Evolutionary conservation across 129 eudicot species (phyloP), one percentile per base, ranked within the genome.

Genomic region (Glebionis coronaria): DNA sequence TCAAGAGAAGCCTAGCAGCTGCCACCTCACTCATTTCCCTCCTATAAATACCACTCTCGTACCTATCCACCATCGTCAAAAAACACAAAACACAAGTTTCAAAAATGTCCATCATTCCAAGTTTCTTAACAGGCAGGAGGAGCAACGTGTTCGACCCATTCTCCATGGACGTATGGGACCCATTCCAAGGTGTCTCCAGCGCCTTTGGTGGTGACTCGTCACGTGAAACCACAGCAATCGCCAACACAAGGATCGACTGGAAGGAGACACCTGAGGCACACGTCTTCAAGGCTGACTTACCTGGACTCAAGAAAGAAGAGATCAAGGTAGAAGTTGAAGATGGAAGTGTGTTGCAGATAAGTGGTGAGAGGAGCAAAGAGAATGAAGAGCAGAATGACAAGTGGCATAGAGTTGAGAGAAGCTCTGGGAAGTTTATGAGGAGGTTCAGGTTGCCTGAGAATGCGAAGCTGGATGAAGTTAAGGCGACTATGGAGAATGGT

Each of bases 201-300:
- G 44, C 59, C 71, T 5, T 66, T 8, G 16, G 28, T 6, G 52
- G 61, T 11, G 65, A 73, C 12, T 11, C 46, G 1, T 16, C 71
- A 10, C 64, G 65, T 11, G 83, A 79, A 10, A 73, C 79, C 0
- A 47, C 83, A 0, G 79, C 79, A 4, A 60, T 79, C 57, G 76
- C 75, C 10, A 57, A 42, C 31, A n/a, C 75, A 1, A 35, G 68
- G 3, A 66, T 78, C 15, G 82, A 78, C 44, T 78, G 82, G 82
- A 78, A 58, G 70, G 82, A 78, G 59, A 72, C 82, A 28, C 73
- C 82, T 27, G 82, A 72, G 56, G 82, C 78, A 1, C 82, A 78
- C 35, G 78, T 78, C 53, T 78, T 78, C 67, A 72, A 66, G 65
- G 82, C 82, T 1, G 82, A 78, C 56, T 59, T 78, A 42, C 82